Percentiles rank a stretch among this genome's conserved stretches.
Conservation (phyloP, 306 rosid species). For the Spatholobus suberectus region DNA sequence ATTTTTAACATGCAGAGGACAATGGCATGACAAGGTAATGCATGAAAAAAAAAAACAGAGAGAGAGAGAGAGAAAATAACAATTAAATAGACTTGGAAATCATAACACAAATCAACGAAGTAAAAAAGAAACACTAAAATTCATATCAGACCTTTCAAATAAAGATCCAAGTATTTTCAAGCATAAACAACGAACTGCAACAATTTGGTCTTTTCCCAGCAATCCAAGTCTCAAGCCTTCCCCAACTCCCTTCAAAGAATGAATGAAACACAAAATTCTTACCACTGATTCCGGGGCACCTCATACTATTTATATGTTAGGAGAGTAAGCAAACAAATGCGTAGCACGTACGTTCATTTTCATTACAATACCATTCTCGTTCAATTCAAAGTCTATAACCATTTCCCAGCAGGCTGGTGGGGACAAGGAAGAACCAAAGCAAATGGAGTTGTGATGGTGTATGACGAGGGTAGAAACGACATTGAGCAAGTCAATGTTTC, state of each 20-base stretch:
- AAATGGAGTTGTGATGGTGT: background rate
- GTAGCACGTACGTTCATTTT: background rate
- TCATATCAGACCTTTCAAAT: background rate
- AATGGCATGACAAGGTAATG: background rate
- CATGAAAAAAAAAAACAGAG: background rate
- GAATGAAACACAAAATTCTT: background rate
- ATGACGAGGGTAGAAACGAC: background rate
- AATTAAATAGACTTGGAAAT: background rate
- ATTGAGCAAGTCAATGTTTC: background rate
- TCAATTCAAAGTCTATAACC: conserved; percentile 21
- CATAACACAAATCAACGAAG: background rate
- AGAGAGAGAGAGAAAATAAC: background rate
- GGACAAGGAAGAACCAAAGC: background rate
- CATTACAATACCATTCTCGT: background rate
- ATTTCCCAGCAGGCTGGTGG: background rate
- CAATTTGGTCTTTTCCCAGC: background rate
- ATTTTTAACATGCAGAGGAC: background rate
- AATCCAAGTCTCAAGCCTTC: background rate
- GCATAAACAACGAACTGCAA: background rate
- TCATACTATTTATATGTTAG: background rate
- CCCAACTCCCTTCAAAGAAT: background rate
- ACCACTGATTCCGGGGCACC: background rate
- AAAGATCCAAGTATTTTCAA: background rate
- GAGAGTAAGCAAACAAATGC: background rate
- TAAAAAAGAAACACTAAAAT: background rate